Percentiles rank a stretch among this genome's conserved stretches.
phyloP scores from a whole-genome alignment of 768 basidiomycete species.

The Lactarius indigo region DNA sequence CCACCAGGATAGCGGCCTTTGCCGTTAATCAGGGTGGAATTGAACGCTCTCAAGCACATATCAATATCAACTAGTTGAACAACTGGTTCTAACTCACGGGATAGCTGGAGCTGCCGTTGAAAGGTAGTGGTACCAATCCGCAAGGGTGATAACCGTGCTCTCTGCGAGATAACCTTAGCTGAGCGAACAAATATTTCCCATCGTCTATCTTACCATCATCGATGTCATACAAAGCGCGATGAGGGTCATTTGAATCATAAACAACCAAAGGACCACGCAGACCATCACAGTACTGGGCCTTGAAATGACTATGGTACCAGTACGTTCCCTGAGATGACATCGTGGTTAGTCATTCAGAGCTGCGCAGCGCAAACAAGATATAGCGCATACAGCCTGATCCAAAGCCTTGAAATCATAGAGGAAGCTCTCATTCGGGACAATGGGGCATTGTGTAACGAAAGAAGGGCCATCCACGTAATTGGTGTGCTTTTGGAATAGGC shows the following conservation, averaged over 20 bases:
- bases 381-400: constrained; percentile 32
- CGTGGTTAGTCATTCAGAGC: neutral
- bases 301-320: constrained; percentile 43
- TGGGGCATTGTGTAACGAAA: constrained; percentile 41
- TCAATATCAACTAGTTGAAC: neutral
- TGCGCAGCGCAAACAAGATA: neutral
- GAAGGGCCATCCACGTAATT: constrained; percentile 25
- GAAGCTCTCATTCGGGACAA: constrained; percentile 38
- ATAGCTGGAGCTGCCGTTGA: neutral
- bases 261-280: constrained; percentile 37
- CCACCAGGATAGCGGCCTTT: constrained; percentile 38
- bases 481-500: constrained; percentile 21
- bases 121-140: constrained; percentile 38
- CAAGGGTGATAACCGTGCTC: constrained; percentile 45
- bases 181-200: too few relatives aligned
- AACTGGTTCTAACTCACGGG: neutral
- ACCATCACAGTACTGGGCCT: constrained; percentile 41
- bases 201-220: constrained; percentile 28
- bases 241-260: constrained; percentile 33
- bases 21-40: constrained; percentile 46
- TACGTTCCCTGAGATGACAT: constrained; percentile 26
- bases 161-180: constrained; percentile 28
- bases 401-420: constrained; percentile 37
- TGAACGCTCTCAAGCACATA: constrained; percentile 24
- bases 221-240: constrained; percentile 31